These are phyloP conservation scores for Wallacemonas rigidus DNA, from an alignment of 208 protist genomes.

Conservation along the genomic window DNA sequence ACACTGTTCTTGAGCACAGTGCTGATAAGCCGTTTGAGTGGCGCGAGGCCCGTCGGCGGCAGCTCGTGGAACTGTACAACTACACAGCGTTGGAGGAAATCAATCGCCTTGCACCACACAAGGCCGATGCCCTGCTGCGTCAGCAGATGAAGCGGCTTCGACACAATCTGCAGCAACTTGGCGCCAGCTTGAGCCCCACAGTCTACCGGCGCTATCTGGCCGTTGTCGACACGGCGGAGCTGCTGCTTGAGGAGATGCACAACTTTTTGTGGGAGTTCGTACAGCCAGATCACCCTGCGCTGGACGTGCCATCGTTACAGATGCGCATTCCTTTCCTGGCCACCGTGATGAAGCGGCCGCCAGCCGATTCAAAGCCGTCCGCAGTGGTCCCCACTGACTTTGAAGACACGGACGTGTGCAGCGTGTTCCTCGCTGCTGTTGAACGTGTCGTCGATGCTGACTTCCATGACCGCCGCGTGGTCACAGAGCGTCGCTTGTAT, in stretches of 20 bases:
- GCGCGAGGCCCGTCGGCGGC: slow-evolving; percentile 78
- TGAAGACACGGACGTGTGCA: slow-evolving; percentile 80
- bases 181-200: slow-evolving; percentile 57
- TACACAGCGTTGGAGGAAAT: slow-evolving; percentile 73
- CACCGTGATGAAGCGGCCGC: slow-evolving; percentile 64
- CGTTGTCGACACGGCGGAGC: slow-evolving; percentile 42
- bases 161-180: slow-evolving; percentile 62
- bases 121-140: slow-evolving; percentile 58
- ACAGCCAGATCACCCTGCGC: slow-evolving; percentile 61
- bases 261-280: slow-evolving; percentile 90
- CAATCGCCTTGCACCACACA: slow-evolving; percentile 54
- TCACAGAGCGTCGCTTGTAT: slow-evolving; percentile 74
- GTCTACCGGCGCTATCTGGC: slow-evolving; percentile 78
- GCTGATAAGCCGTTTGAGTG: slow-evolving; percentile 69
- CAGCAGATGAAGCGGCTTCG: slow-evolving; percentile 70
- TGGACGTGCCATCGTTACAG: slow-evolving; percentile 68
- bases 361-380: slow-evolving; percentile 4
- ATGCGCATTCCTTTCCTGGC: slow-evolving; percentile 78
- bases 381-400: slow-evolving; percentile 51
- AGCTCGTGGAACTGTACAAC: slow-evolving; percentile 87
- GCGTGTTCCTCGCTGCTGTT: slow-evolving; percentile 72
- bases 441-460: slow-evolving; percentile 71
- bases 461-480: slow-evolving; percentile 54
- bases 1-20: slow-evolving; percentile 87
- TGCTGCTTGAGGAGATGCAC: slow-evolving; percentile 71